Percentiles rank a stretch among this genome's conserved stretches.
Conservation (phyloP, 2,329 filamentous ascomycete genomes). For the Fusarium sarcochroum region DNA sequence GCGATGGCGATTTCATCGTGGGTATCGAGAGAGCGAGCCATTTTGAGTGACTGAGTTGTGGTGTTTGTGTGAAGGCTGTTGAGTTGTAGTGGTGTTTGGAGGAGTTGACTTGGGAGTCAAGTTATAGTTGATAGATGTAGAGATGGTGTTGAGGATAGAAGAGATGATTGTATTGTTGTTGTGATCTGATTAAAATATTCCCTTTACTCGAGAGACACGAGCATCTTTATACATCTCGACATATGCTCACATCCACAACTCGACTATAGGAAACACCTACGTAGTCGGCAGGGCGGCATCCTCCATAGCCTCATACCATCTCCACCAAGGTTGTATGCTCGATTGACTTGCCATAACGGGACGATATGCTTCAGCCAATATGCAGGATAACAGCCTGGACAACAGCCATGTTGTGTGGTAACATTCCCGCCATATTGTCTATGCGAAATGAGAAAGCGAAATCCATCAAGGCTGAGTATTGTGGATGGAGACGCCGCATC, state of each 20-base stretch:
- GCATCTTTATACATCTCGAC: constrained; percentile 32
- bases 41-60: constrained; percentile 12
- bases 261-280: not conserved
- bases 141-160: not conserved
- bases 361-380: not conserved
- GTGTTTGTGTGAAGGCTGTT: not conserved
- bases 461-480: constrained; percentile 2
- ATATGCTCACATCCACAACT: not conserved
- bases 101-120: not conserved
- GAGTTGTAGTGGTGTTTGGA: not conserved
- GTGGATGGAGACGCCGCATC: constrained; percentile 1
- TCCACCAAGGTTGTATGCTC: constrained; percentile 11
- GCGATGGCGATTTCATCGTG: constrained; percentile 54
- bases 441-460: constrained; percentile 16
- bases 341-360: constrained; percentile 14
- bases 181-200: not conserved
- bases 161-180: constrained; percentile 1
- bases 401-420: constrained; percentile 2
- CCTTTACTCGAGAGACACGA: not conserved
- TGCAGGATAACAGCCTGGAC: constrained; percentile 4
- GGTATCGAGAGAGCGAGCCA: constrained; percentile 44
- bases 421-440: not conserved
- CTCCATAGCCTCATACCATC: constrained; percentile 18
- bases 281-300: constrained; percentile 22
- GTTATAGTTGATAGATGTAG: not conserved